A percentile compares a stretch with the other conserved stretches of the same genome.
Evolutionary conservation across 2,329 filamentous ascomycete genomes (phyloP).

Genomic region (Reticulascus tulasneorum): DNA sequence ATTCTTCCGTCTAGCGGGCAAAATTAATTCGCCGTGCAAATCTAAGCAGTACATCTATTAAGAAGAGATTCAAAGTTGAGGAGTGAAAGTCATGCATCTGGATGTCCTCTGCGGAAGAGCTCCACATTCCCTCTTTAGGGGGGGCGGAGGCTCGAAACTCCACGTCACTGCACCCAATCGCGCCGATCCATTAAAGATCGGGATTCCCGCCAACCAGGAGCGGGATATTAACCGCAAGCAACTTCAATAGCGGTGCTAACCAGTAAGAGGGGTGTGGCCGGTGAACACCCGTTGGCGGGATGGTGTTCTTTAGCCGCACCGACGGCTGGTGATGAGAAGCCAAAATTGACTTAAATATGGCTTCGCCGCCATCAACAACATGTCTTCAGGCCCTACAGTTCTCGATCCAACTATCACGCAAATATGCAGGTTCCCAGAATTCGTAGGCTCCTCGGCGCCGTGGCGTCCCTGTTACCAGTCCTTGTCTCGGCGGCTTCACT

Average conservation of each 20-base stretch:
- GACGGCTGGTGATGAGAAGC: not conserved
- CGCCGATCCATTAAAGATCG: conserved; percentile 1
- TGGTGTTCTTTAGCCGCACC: not conserved
- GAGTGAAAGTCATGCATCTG: too few relatives aligned
- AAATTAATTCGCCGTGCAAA: too few relatives aligned
- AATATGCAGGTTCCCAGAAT: not conserved
- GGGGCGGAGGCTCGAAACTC: conserved; percentile 9
- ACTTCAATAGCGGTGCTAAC: not conserved
- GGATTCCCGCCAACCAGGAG: conserved; percentile 7
- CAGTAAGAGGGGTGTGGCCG: not conserved
- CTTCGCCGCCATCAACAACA: not conserved
- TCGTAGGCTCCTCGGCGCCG: not conserved
- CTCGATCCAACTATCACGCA: not conserved
- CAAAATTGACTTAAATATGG: not conserved
- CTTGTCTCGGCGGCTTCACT: conserved; percentile 8
- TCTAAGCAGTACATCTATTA: too few relatives aligned
- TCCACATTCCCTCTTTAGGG: conserved; percentile 10
- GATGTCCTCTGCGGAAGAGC: too few relatives aligned
- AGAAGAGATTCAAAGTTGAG: too few relatives aligned
- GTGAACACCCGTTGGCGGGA: not conserved
- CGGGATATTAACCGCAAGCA: not conserved
- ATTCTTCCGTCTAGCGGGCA: too few relatives aligned
- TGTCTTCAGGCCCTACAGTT: not conserved
- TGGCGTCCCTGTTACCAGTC: conserved; percentile 1
- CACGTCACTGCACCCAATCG: conserved; percentile 7